Evolutionary conservation across 805 yeast genomes (phyloP).

Genomic region (Pichia ethanolica): DNA sequence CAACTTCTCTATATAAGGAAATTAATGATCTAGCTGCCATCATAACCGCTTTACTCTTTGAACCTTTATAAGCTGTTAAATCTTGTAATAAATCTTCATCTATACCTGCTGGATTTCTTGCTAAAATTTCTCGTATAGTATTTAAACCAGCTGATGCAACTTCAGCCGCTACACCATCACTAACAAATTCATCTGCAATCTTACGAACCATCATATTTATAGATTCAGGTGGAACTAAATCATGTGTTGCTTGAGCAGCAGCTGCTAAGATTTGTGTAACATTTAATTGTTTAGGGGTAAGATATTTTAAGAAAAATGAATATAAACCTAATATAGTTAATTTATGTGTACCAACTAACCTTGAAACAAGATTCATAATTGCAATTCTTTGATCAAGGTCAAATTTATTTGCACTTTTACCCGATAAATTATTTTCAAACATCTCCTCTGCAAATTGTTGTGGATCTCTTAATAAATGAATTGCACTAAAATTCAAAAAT

Average conservation of each 20-base stretch:
- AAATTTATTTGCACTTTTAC: slow-evolving; percentile 62
- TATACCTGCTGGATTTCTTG: slow-evolving; percentile 93
- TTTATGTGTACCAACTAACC: slow-evolving; percentile 92
- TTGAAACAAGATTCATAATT: slow-evolving; percentile 78
- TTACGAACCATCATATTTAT: slow-evolving; percentile 75
- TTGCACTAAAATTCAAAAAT: slow-evolving; percentile 86
- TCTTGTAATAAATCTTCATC: slow-evolving; percentile 85
- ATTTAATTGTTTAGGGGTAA: slow-evolving; percentile 89
- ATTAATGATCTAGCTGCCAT: slow-evolving; percentile 90
- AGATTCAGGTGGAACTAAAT: slow-evolving; percentile 93
- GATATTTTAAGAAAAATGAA: slow-evolving; percentile 78
- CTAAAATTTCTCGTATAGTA: slow-evolving; percentile 84
- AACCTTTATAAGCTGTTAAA: slow-evolving; percentile 81
- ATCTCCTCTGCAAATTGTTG: slow-evolving; percentile 93
- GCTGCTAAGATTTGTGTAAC: slow-evolving; percentile 98
- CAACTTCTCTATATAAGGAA: slow-evolving; percentile 83
- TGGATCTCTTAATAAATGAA: slow-evolving; percentile 91
- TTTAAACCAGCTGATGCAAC: slow-evolving; percentile 98
- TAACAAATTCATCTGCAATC: slow-evolving; percentile 94
- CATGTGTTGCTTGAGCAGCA: slow-evolving; percentile 93
- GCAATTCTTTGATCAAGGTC: slow-evolving; percentile 84
- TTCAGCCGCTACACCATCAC: slow-evolving; percentile 97
- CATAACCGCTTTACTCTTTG: slow-evolving; percentile 88
- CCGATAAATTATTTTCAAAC: slow-evolving; percentile 62
- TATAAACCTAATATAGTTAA: slow-evolving; percentile 84